Base-by-base conservation (phyloP, 139 green algal genomes). In the Tetratostichococcus sp. region DNA sequence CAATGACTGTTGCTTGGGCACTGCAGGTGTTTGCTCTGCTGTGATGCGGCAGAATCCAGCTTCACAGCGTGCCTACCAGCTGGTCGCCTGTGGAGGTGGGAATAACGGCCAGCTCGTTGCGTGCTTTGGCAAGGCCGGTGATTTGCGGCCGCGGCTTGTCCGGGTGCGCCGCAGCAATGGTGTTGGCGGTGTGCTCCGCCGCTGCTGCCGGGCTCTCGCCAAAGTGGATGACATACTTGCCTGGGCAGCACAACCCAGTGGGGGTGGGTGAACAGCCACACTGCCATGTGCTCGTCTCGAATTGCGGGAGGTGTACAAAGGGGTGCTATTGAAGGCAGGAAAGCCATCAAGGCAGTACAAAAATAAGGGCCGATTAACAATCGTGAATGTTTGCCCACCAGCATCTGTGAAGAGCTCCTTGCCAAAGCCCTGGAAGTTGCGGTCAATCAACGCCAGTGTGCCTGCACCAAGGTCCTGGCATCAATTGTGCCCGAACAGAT, bases 181-280 rank as follows among this genome's bases (percentile, higher is more conserved):
- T 75, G 62, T 81, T 81, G 42, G 42, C 57, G 1, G 42, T 71
- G 32, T 90, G 59, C 31, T 80, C 68, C 8, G 87, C 88, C 6
- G 87, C 87, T 35, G 86, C 34, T 19, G 77, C 25, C 4, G 88
- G 72, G 30, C 35, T 74, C 34, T 77, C 66, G 0, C 92, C 92
- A 78, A 97, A 97, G 76, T 97, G 92, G 21, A 97, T 87, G 22
- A 90, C 87, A 69, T 97, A 97, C 82, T 93, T 93, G 62, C 91
- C 90, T 11, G 86, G 88, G 39, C 39, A 6, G 39, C 39, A 50
- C 8, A n/a, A n/a, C n/a, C n/a, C n/a, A n/a, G n/a, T n/a, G n/a
- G n/a, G n/a, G n/a, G n/a, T n/a, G n/a, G n/a, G n/a, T n/a, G n/a
- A n/a, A n/a, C n/a, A n/a, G n/a, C n/a, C n/a, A n/a, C n/a, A n/a